Evolutionary conservation across 2,329 filamentous ascomycete species (phyloP), one percentile per base, ranked within the genome.

Genomic region (Alternaria brassicicola): DNA sequence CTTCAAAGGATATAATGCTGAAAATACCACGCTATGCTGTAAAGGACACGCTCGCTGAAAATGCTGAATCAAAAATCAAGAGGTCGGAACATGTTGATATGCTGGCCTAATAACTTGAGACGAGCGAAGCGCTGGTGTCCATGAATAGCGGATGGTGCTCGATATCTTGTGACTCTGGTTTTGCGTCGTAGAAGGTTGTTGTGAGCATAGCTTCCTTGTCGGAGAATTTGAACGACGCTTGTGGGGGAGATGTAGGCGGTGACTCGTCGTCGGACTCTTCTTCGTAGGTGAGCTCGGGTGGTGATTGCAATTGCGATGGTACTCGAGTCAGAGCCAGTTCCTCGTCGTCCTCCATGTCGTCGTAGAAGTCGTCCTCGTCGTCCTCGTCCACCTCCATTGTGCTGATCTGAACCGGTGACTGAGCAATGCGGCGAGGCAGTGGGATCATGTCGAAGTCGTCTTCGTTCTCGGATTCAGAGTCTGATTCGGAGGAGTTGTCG

Each of bases 381-480:
- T 78, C 76, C 21, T 79, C 75, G 19, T 78, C 76, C 21, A 81
- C 59, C 65, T 80, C 79, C 53, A 72, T 74, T 38, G 78, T 79
- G 59, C 77, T 77, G 74, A 83, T 74, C 52, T 77, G 71, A 43
- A 82, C 73, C 21, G 76, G 76, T 65, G 80, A 67, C 59, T 76
- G 75, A 46, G 70, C 68, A 50, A 82, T 72, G 66, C 73, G 75
- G 59, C 78, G 74, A 58, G 75, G 73, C 43, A 79, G 69, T 21
- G 78, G 67, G 62, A 80, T 73, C 72, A 80, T 78, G 68, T 81
- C 78, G 63, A 77, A 78, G 62, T 83, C 81, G 55, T 83, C 82
- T 57, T 85, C 83, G 70, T 81, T 78, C 60, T 85, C 84, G 13
- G 82, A 85, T 53, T 86, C 84, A 28, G 74, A 78, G 66, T 83